phyloP scores from a whole-genome alignment of 305 asterid genomes.

The Striga hermonthica region DNA sequence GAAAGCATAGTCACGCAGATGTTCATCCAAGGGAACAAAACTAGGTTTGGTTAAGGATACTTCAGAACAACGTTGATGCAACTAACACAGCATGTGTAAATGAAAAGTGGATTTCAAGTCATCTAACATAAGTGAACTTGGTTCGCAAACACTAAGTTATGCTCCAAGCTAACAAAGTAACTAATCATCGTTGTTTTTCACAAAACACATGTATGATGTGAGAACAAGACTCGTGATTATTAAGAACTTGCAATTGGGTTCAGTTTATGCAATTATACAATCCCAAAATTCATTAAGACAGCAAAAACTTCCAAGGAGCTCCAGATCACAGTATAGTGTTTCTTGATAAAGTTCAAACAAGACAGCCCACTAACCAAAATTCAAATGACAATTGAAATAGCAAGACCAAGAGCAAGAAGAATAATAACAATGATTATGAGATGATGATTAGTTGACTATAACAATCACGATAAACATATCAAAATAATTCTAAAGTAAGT shows the following conservation, averaged over 20 bases:
- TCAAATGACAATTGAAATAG: neutral
- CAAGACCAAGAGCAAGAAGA: neutral
- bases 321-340: neutral
- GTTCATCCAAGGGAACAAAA: no score
- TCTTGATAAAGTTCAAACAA: slow-evolving; percentile 22
- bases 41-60: no score
- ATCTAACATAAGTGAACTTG: neutral
- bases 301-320: neutral
- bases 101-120: slow-evolving; percentile 5
- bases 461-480: neutral
- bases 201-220: neutral
- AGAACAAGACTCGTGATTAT: neutral
- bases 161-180: neutral
- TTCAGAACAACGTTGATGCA: neutral
- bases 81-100: neutral
- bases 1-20: no score
- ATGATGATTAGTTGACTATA: neutral
- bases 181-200: neutral
- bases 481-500: neutral
- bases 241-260: neutral
- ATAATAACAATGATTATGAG: slow-evolving; percentile 2
- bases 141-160: neutral
- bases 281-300: slow-evolving; percentile 10
- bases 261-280: neutral
- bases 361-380: slow-evolving; percentile 9